phyloP scores from a whole-genome alignment of 139 green algal genomes.

The Volvox reticuliferus region DNA sequence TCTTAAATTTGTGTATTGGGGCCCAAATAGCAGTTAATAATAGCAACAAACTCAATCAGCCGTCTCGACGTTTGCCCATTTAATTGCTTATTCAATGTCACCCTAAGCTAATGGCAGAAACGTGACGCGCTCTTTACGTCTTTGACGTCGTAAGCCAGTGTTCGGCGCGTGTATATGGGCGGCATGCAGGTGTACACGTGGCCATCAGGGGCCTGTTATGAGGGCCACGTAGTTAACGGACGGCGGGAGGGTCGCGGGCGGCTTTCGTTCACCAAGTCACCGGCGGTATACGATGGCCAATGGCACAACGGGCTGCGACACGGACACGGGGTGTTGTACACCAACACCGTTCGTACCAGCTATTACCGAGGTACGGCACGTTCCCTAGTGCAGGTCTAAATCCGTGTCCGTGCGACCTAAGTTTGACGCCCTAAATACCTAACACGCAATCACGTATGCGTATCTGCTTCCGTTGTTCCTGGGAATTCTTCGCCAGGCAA shows the following conservation, averaged over 20 bases:
- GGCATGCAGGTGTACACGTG: constrained; percentile 66
- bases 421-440: too few relatives aligned
- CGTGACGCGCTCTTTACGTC: too few relatives aligned
- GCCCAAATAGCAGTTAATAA: too few relatives aligned
- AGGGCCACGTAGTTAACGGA: constrained; percentile 65
- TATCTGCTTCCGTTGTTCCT: too few relatives aligned
- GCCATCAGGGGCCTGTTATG: constrained; percentile 57
- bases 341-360: constrained; percentile 50
- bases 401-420: too few relatives aligned
- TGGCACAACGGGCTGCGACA: constrained; percentile 72
- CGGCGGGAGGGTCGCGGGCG: constrained; percentile 64
- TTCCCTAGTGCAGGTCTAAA: background rate
- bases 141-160: too few relatives aligned
- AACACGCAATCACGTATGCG: too few relatives aligned
- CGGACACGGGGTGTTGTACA: constrained; percentile 71
- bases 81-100: too few relatives aligned
- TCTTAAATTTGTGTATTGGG: too few relatives aligned
- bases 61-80: too few relatives aligned
- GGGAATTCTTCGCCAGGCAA: constrained; percentile 50
- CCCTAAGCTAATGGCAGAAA: too few relatives aligned
- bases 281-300: constrained; percentile 67
- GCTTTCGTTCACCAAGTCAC: constrained; percentile 59
- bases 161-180: background rate
- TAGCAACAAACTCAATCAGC: too few relatives aligned
- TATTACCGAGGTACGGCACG: constrained; percentile 67